Evolutionary conservation across 768 basidiomycete species (phyloP).

Genomic region (Leccinum subgranulosum): DNA sequence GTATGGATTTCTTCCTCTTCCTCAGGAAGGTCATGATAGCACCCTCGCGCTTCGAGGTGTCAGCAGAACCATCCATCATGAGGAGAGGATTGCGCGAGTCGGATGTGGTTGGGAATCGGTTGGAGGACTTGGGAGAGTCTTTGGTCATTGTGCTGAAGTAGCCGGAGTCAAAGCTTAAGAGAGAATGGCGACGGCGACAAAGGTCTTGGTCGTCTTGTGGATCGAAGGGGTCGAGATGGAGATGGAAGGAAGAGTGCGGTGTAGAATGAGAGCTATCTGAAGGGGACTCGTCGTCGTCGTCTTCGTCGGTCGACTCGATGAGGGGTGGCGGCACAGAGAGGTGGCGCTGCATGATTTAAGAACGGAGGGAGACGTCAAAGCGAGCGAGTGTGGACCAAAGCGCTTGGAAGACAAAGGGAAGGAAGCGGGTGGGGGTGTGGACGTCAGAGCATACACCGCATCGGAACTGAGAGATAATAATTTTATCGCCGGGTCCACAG

Average conservation of each 20-base stretch:
- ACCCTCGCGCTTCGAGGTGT: slow-evolving; percentile 21
- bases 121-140: slow-evolving; percentile 14
- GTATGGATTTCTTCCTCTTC: slow-evolving; percentile 25
- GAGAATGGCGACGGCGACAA: slow-evolving; percentile 17
- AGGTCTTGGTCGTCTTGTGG: not conserved
- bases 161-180: slow-evolving; percentile 28
- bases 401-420: slow-evolving; percentile 12
- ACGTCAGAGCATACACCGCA: not conserved
- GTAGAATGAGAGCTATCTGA: slow-evolving; percentile 14
- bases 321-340: slow-evolving; percentile 13
- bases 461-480: slow-evolving; percentile 4
- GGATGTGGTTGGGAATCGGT: slow-evolving; percentile 5
- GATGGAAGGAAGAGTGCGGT: slow-evolving; percentile 20
- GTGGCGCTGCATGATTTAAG: slow-evolving; percentile 23
- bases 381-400: slow-evolving; percentile 12
- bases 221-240: slow-evolving; percentile 1
- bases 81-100: slow-evolving; percentile 14
- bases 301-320: slow-evolving; percentile 12
- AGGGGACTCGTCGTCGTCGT: slow-evolving; percentile 14
- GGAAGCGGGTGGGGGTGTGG: not conserved
- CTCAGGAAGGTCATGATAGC: slow-evolving; percentile 13
- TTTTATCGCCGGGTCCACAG: slow-evolving; percentile 8
- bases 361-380: slow-evolving; percentile 20
- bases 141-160: slow-evolving; percentile 28
- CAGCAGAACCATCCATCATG: slow-evolving; percentile 4